Percentiles rank a stretch among this genome's conserved stretches.
Evolutionary conservation across 225 moss, liverwort and hornwort species (phyloP).

Genomic region (Marchantia polymorpha): DNA sequence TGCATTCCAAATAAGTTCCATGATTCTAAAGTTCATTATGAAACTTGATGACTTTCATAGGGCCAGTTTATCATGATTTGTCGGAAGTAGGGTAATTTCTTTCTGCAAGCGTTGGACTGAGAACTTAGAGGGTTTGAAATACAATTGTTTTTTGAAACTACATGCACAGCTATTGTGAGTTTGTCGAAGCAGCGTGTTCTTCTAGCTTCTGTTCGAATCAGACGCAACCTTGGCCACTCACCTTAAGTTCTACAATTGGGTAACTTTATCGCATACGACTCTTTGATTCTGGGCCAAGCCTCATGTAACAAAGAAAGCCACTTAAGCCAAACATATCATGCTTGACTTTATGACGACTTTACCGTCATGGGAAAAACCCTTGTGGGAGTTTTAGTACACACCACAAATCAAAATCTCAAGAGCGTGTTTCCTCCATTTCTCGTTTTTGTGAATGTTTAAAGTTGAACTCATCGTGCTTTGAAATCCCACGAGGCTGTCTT

Average conservation of each 20-base stretch:
- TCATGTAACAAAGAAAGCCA: background rate
- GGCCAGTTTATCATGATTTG: background rate
- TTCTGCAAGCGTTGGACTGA: background rate
- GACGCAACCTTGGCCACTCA: slow-evolving; percentile 4
- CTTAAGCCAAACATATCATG: background rate
- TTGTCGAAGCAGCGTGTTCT: slow-evolving; percentile 13
- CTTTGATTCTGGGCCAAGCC: background rate
- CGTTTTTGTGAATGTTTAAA: too few species aligned
- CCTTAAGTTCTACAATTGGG: slow-evolving; percentile 11
- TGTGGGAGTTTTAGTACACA: background rate
- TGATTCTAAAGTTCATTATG: background rate
- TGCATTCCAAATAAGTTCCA: background rate
- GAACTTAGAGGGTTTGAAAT: slow-evolving; percentile 1
- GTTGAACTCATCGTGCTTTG: too few species aligned
- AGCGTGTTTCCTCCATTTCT: too few species aligned
- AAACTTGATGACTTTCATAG: background rate
- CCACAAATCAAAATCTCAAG: too few species aligned
- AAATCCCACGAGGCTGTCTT: too few species aligned
- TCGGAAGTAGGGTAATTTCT: background rate
- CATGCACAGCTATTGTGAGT: slow-evolving; percentile 13
- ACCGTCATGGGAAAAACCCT: background rate
- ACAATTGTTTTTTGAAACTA: slow-evolving; percentile 1
- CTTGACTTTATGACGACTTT: background rate
- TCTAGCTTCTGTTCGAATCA: slow-evolving; percentile 8
- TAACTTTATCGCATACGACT: slow-evolving; percentile 11